Conservation (phyloP, 2,329 filamentous ascomycete genomes). For the Trematosphaeria pertusa region DNA sequence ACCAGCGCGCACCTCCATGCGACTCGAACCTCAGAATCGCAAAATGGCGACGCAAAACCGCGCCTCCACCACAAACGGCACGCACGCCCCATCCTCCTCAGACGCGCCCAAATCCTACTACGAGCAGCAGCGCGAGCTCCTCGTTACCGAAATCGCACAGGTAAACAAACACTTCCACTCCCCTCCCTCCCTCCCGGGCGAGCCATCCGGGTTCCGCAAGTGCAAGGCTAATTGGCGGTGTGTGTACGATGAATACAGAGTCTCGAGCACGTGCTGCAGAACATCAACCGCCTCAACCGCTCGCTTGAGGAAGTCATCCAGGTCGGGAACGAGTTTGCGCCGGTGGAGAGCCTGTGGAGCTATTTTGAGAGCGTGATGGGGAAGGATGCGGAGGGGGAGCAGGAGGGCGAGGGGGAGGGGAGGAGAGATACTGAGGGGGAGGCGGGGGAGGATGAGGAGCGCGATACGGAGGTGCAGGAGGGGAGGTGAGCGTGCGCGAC, state of each 20-base stretch:
- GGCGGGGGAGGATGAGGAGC: conserved; percentile 32
- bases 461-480: conserved; percentile 9
- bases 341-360: conserved; percentile 95
- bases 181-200: conserved; percentile 10
- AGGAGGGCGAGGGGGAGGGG: conserved; percentile 35
- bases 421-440: conserved; percentile 23
- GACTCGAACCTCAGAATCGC: neutral
- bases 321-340: conserved; percentile 96
- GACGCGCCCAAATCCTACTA: conserved; percentile 63
- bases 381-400: conserved; percentile 65
- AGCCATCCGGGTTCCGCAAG: too few species aligned
- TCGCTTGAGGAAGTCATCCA: conserved; percentile 90
- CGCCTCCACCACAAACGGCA: conserved; percentile 27
- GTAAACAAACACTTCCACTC: conserved; percentile 58
- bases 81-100: conserved; percentile 4
- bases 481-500: conserved; percentile 5
- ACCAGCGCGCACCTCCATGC: neutral
- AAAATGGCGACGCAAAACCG: conserved; percentile 32
- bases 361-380: conserved; percentile 97
- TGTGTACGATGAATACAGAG: too few species aligned
- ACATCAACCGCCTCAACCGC: conserved; percentile 94
- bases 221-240: too few species aligned
- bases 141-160: conserved; percentile 76
- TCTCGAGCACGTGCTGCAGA: conserved; percentile 90
- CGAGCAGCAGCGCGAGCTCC: conserved; percentile 75